Base-by-base conservation (phyloP, 768 basidiomycete species). In the Phanerochaete sordida region DNA sequence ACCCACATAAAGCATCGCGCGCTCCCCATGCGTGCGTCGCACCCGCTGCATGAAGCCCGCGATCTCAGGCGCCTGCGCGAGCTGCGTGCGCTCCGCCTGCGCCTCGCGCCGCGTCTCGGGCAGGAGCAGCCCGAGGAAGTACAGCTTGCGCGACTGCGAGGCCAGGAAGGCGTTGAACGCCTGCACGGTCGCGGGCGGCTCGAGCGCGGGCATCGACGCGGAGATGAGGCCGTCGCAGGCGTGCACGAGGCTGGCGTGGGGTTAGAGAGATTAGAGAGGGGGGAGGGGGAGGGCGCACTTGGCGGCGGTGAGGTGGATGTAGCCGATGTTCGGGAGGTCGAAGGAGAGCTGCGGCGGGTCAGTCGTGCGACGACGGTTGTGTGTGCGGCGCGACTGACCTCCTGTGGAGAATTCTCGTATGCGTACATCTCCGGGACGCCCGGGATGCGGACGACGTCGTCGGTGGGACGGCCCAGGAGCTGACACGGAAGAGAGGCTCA, bases 1-100 rank as follows among this genome's bases (percentile, higher is more conserved):
- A 33, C 67, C 37, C 46, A 65, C 69, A 50, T 68, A 70, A 16
- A 70, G 31, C 28, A 68, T 30, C 6, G 66, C 66, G 15, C 59
- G 37, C 49, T 60, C 48, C 3, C 67, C 69, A 21, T 39, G 58
- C n/a, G 27, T 45, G 26, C 50, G 16, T 13, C 64, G 54, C 1
- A 54, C 57, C 23, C 52, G 54, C 13, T 69, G 56, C 33, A 69
- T 56, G 56, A 69, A 65, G 16, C 4, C 13, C 8, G 53, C 37
- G 50, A 67, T 63, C 37, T 64, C 60, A 3, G 45, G 35, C 8
- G 46, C 43, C 24, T 59, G 51, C 43, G 35, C 35, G 2, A 60
- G 62, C 45, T 51, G 56, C 21, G 27, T 52, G 50, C 53, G 33
- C 51, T 63, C 65, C 12, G 16, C 27, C 2, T 30, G 33, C 13